Percentiles rank a stretch among this genome's conserved stretches.
Evolutionary conservation across 257 asterid genomes (phyloP).

Genomic region (Penstemon davidsonii): DNA sequence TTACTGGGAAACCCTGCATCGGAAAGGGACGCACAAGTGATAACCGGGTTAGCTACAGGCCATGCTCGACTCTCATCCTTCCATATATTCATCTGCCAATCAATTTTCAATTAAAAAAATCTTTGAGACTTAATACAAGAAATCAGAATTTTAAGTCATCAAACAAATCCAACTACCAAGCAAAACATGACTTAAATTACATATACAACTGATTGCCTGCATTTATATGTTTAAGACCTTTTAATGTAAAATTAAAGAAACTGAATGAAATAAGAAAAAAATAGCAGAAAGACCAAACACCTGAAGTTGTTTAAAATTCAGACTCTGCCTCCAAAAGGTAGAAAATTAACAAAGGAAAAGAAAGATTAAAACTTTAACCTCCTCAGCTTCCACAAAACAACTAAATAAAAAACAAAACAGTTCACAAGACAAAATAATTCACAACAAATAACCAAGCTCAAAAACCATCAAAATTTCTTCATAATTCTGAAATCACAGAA

Average conservation of each 20-base stretch:
- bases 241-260: not conserved
- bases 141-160: slow-evolving; percentile 6
- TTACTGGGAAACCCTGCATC: slow-evolving; percentile 86
- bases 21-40: slow-evolving; percentile 90
- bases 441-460: no score
- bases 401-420: not conserved
- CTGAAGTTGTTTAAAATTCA: slow-evolving; percentile 3
- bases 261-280: not conserved
- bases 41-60: slow-evolving; percentile 92
- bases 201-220: no score
- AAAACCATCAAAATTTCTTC: not conserved
- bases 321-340: not conserved
- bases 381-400: slow-evolving; percentile 11
- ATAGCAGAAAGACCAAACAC: slow-evolving; percentile 2
- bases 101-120: slow-evolving; percentile 18
- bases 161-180: not conserved
- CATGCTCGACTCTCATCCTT: slow-evolving; percentile 77
- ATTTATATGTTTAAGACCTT: not conserved
- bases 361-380: not conserved
- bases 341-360: not conserved
- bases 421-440: not conserved
- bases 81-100: slow-evolving; percentile 66
- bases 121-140: not conserved
- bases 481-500: not conserved
- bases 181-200: not conserved